Evolutionary conservation across 257 asterid species (phyloP), one percentile per base, ranked within the genome.

Genomic region (Nicotiana benthamiana): DNA sequence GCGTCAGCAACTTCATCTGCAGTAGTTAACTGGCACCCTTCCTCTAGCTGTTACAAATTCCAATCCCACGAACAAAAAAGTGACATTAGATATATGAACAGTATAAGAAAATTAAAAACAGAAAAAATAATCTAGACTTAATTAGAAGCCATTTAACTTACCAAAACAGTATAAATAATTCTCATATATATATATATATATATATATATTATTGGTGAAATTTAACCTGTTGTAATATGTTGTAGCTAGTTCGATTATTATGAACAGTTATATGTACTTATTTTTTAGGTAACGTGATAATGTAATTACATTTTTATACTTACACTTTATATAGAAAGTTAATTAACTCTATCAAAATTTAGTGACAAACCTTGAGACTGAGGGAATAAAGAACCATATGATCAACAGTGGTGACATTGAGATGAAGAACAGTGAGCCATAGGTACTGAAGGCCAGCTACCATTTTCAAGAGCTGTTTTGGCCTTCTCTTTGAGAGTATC

Each of bases 1-100:
- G 88, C 89, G 43, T 88, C 89, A 61, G 91, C 91, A 52, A 88
- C 81, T 81, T 88, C 91, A 77, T 86, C 89, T 59, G 85, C 86
- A 3, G 89, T 84, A 2, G 84, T 86, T 60, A 88, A 83, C 80
- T 84, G 88, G 85, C 91, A 88, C 46, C 88, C 91, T 12, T 88
- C 91, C 66, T 88, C 89, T 40, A 88, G 61, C 91, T 88, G 88
- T 32, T 48, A 27, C 70, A 59, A 32, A 22, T 78, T 60, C 26
- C 57, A 36, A 36, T 10, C 34, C 8, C 57, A 30, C 26, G 43
- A 34, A n/a, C 22, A 60, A 30, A 28, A 24, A 54, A 12, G 43
- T 34, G 46, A 34, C 17, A 27, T 46, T 18, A 32, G 26, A 43
- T 4, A 40, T 22, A 46, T 77, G 6, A 66, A 32, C 11, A 66